Base-by-base conservation (phyloP, 331 rosid genomes). In the Quercus tomentella region DNA sequence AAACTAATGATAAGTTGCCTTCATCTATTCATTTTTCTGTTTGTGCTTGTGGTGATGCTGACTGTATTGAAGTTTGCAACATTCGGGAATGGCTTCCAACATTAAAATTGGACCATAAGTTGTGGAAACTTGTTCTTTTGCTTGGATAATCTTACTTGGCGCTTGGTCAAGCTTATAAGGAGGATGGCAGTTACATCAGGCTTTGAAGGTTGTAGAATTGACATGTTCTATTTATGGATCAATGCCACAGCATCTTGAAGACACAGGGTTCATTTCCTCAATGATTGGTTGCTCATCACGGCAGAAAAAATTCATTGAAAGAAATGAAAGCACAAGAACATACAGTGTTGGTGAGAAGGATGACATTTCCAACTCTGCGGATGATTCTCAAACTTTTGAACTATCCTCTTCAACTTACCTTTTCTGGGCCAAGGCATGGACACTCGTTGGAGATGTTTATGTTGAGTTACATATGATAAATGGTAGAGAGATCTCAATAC, bases 371-470 rank as follows among this genome's bases (percentile, higher is more conserved):
- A 79, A 68, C 62, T 80, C 89, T 57, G 84, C 55, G 66, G 77
- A 76, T 77, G 80, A 76, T 49, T 70, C 84, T 81, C 85, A 83
- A 76, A 72, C 83, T 57, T 73, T 84, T 23, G 94, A 91, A 82
- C 89, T 88, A 77, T 90, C 76, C 77, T 89, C 97, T 66, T 92
- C 96, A 79, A 86, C 87, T 45, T 92, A 90, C 79, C 90, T 92
- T 35, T 94, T 92, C 84, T 94, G 98, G 98, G 92, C 98, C 84
- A 92, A 91, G 82, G 97, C 96, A 60, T 92, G 98, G 98, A 88
- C 86, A 14, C 83, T 94, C 14, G 93, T 91, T 71, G 98, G 97
- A 84, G 98, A 94, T 85, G 88, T 92, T 57, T 91, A 89, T 79
- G 90, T 92, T 77, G 97, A 91, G 75, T 85, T 87, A 80, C 92